phyloP scores from a whole-genome alignment of 1,284 basidiomycete genomes.

The Tilletia caries region DNA sequence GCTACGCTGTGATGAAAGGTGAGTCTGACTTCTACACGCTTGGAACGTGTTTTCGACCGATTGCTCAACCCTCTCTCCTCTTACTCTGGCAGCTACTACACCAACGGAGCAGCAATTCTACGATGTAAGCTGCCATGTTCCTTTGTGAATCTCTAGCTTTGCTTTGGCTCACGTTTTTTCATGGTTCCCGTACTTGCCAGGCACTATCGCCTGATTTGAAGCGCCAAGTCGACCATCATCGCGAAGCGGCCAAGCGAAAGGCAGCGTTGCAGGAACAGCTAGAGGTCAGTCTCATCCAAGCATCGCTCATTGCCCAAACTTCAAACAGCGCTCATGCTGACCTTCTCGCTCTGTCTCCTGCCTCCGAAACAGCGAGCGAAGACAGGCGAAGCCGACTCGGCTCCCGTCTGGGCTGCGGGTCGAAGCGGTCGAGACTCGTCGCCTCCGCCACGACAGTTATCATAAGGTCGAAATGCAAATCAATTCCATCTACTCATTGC shows the following conservation, averaged over 20 bases:
- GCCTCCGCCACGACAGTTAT: conserved; percentile 26
- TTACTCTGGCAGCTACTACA: conserved; percentile 30
- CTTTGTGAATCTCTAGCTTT: too few species aligned
- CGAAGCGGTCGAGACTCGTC: conserved; percentile 27
- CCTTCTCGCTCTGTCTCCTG: not conserved
- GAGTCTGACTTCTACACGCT: not conserved
- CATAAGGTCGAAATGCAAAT: too few species aligned
- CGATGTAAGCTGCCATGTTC: conserved; percentile 28
- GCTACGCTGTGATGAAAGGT: conserved; percentile 48
- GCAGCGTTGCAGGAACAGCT: conserved; percentile 42
- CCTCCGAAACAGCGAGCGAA: conserved; percentile 25
- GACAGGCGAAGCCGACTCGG: conserved; percentile 29
- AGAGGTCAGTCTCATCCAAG: conserved; percentile 25
- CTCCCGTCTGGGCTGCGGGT: conserved; percentile 35
- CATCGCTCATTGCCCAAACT: not conserved
- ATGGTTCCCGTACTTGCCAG: conserved; percentile 16
- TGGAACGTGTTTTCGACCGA: too few species aligned
- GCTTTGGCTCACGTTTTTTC: conserved; percentile 9
- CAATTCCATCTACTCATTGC: too few species aligned
- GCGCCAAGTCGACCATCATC: conserved; percentile 37
- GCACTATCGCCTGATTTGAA: conserved; percentile 42
- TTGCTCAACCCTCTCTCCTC: not conserved
- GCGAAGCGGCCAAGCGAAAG: conserved; percentile 33
- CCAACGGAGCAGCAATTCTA: conserved; percentile 48
- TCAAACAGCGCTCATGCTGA: not conserved